A percentile compares a stretch with the other conserved stretches of the same genome.
These are phyloP conservation scores for Monascus ruber DNA, from an alignment of 2,329 filamentous ascomycete genomes.

Conservation along the genomic window DNA sequence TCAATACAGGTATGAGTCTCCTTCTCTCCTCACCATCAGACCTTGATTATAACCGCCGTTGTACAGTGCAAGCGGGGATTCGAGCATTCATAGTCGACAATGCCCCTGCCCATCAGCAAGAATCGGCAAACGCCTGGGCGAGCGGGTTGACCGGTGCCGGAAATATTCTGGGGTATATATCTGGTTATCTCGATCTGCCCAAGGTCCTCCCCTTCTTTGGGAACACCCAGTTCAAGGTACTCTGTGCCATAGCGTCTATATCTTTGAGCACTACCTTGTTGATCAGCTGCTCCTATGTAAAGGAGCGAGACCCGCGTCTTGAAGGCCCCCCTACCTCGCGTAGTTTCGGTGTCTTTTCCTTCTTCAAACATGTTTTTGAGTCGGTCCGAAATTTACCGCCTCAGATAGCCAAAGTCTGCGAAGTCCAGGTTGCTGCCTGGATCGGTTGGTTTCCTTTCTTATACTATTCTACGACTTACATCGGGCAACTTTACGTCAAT, in stretches of 20 bases:
- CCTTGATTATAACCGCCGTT: conserved; percentile 4
- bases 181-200: conserved; percentile 72
- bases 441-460: conserved; percentile 92
- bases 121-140: conserved; percentile 88
- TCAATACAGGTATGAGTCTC: conserved; percentile 63
- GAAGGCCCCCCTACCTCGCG: conserved; percentile 52
- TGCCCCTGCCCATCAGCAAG: conserved; percentile 84
- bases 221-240: conserved; percentile 81
- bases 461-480: conserved; percentile 90
- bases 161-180: conserved; percentile 82
- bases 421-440: conserved; percentile 79
- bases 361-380: conserved; percentile 67
- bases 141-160: conserved; percentile 76
- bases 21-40: background rate
- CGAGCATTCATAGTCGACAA: conserved; percentile 90
- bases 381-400: conserved; percentile 69
- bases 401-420: conserved; percentile 71
- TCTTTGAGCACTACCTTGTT: conserved; percentile 58
- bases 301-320: conserved; percentile 67
- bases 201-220: conserved; percentile 67
- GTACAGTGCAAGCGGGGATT: conserved; percentile 71
- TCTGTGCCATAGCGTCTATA: conserved; percentile 74
- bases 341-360: conserved; percentile 57
- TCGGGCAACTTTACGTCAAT: conserved; percentile 85
- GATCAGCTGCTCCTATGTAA: conserved; percentile 58